A percentile compares a stretch with the other conserved stretches of the same genome.
phyloP scores from a whole-genome alignment of 768 basidiomycete genomes.

The Harrya chromipes region DNA sequence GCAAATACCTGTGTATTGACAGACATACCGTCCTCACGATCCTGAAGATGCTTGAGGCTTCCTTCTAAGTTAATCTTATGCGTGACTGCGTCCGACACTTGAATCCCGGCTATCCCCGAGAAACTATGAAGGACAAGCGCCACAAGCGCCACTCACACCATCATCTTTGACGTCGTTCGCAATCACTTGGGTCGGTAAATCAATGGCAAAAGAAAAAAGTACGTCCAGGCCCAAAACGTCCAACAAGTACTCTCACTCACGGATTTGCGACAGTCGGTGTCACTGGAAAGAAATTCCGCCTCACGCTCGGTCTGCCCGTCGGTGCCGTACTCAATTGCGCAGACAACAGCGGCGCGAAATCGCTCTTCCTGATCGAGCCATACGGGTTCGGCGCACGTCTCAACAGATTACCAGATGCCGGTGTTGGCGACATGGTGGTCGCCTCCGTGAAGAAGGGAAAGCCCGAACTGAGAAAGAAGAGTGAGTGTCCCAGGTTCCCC shows the following conservation, averaged over 20 bases:
- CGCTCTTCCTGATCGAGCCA: slow-evolving; percentile 91
- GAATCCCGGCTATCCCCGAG: too few relatives aligned
- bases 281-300: slow-evolving; percentile 94
- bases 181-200: slow-evolving; percentile 6
- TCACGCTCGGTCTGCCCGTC: slow-evolving; percentile 91
- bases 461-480: slow-evolving; percentile 99
- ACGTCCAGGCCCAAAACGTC: not conserved
- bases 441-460: slow-evolving; percentile 99
- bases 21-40: too few relatives aligned
- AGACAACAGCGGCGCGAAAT: slow-evolving; percentile 99
- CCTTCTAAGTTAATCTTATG: too few relatives aligned
- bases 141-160: not conserved
- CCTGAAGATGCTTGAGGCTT: too few relatives aligned
- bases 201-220: slow-evolving; percentile 29
- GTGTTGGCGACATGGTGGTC: slow-evolving; percentile 93
- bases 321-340: slow-evolving; percentile 97
- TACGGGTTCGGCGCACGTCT: slow-evolving; percentile 94
- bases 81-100: too few relatives aligned
- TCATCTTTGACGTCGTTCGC: slow-evolving; percentile 5
- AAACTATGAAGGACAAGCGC: slow-evolving; percentile 21
- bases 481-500: slow-evolving; percentile 46
- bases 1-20: too few relatives aligned
- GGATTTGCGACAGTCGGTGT: slow-evolving; percentile 42
- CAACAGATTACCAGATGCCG: slow-evolving; percentile 95
- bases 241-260: not conserved